Base-by-base conservation (phyloP, 164 flowering plant species). In the Tetracentron sinense region DNA sequence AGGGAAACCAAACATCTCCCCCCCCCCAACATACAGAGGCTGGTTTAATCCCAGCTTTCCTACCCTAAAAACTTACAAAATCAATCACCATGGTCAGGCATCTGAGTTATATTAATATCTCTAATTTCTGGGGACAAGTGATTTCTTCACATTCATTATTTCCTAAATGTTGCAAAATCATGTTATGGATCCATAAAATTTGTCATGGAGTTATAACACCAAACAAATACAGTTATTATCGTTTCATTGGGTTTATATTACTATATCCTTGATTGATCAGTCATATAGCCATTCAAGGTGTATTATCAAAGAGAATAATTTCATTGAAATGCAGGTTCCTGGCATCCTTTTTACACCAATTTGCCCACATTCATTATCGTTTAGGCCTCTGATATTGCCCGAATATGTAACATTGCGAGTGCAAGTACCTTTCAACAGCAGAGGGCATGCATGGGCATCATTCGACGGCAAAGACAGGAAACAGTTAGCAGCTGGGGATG, bases 291-390 rank as follows among this genome's bases (percentile, higher is more conserved):
- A 42, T 26, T 6, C 27, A n/a, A 47, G 17, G 11, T 1, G 17
- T 19, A 46, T 20, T 15, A 8, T 25, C 22, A 16, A 19, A 26
- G 20, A 25, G 4, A 4, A 28, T 26, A 23, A 61, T 46, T 48
- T 67, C 21, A 16, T 23, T 69, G 14, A 35, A 46, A 25, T 75
- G 64, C 82, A 94, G 99, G 99, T 94, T 58, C 99, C 99, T 6
- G 99, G 85, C 8, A 89, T 94, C 58, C 84, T 94, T 49, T 94
- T 94, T 58, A 94, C 97, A 3, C 99, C 99, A 54, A 94, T 94
- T 47, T 94, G 96, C 62, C 99, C 99, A 0, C 99, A 94, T 66
- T 94, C 99, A 17, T 71, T 94, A 31, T 94, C 99, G 6, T 94
- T 94, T 62, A 79, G 99, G 67, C 99, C 99, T 27, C 73, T 94